phyloP scores from a whole-genome alignment of 2,329 filamentous ascomycete genomes.

The Neofusicoccum laricinum region DNA sequence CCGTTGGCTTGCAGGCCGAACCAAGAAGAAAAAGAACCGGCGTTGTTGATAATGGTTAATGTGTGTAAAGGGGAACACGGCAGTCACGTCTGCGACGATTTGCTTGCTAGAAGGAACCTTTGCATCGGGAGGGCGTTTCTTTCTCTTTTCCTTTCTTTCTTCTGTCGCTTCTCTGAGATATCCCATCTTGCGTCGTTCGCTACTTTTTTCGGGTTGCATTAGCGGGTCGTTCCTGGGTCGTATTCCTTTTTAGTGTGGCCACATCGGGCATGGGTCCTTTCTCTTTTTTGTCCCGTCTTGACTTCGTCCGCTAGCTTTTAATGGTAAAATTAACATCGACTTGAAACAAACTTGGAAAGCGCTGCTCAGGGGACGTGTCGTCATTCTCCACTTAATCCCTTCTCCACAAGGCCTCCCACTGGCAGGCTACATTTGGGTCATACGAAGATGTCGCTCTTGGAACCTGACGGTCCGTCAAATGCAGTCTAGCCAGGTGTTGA shows the following conservation, averaged over 20 bases:
- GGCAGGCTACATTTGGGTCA: neutral
- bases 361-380: neutral
- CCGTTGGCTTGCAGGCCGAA: neutral
- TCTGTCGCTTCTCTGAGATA: neutral
- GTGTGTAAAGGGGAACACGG: constrained; percentile 12
- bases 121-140: constrained; percentile 7
- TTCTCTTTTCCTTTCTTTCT: neutral
- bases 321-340: neutral
- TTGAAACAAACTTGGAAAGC: neutral
- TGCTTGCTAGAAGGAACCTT: constrained; percentile 10
- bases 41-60: constrained; percentile 7
- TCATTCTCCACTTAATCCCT: neutral
- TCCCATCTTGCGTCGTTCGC: constrained; percentile 6
- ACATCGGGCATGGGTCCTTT: neutral
- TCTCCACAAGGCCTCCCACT: neutral
- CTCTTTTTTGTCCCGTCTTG: neutral
- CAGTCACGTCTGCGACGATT: constrained; percentile 12
- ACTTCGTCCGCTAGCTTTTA: constrained; percentile 2
- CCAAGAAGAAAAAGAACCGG: neutral
- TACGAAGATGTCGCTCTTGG: neutral
- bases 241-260: constrained; percentile 5
- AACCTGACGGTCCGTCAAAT: neutral
- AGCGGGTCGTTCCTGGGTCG: constrained; percentile 12
- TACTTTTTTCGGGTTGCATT: constrained; percentile 10
- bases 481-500: neutral